Evolutionary conservation across 1,284 basidiomycete species (phyloP).

Genomic region (Rhodotorula glutinis): DNA sequence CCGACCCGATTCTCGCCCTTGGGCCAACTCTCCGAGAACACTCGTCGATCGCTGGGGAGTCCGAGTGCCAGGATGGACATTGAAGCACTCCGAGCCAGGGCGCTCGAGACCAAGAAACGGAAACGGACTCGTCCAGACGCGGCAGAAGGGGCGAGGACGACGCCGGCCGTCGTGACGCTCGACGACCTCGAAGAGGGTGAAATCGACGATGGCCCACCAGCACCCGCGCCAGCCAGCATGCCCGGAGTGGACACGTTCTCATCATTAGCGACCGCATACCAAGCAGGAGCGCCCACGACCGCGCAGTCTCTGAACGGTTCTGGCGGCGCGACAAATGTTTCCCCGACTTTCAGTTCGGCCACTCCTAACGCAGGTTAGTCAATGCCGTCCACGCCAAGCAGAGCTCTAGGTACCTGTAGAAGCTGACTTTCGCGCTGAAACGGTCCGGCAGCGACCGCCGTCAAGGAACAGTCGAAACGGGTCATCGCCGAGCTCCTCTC

Average conservation of each 20-base stretch:
- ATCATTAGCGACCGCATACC: too few relatives aligned
- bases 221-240: neutral
- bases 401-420: too few relatives aligned
- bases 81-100: slow-evolving; percentile 13
- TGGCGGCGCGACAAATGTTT: neutral
- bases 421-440: neutral
- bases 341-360: neutral
- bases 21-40: too few relatives aligned
- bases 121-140: slow-evolving; percentile 2
- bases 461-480: slow-evolving; percentile 26
- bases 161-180: neutral
- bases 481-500: slow-evolving; percentile 31
- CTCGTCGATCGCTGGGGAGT: too few relatives aligned
- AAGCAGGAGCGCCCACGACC: too few relatives aligned
- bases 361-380: neutral
- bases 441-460: neutral
- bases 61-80: slow-evolving; percentile 32
- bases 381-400: too few relatives aligned
- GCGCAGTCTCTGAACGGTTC: neutral
- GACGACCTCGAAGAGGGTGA: slow-evolving; percentile 32
- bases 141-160: neutral
- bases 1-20: too few relatives aligned
- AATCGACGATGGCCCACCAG: slow-evolving; percentile 16
- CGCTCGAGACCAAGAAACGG: slow-evolving; percentile 30
- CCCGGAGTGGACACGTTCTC: neutral